Evolutionary conservation across 768 basidiomycete genomes (phyloP), one percentile per base, ranked within the genome.

Genomic region (Leccinum subgranulosum): DNA sequence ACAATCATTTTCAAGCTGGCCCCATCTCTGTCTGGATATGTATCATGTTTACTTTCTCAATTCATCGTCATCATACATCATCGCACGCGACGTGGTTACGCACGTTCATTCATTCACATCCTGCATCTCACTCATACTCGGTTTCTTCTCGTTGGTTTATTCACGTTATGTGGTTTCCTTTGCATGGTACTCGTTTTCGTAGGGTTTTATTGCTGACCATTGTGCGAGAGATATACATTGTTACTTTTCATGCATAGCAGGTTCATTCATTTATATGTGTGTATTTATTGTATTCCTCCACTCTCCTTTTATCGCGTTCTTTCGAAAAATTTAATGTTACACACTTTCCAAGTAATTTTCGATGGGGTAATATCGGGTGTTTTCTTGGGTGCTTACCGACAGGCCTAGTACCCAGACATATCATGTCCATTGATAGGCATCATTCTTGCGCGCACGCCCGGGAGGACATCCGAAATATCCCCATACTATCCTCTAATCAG

Each of bases 61-160:
- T 25, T 51, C 56, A 50, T 54, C 51, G 58, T 55, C 60, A 60
- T 60, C 49, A 56, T 59, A 51, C 67, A 66, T 66, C 59, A 31
- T 50, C 41, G n/a, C 62, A 58, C 54, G 15, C 57, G 34, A 46
- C 64, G 27, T 47, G 34, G 47, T 58, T 41, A 63, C 55, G 21
- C 49, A 55, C 54, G 29, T 60, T 51, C 49, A 58, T 43, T 55
- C 66, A 52, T 55, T 53, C 43, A 49, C 55, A 63, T 60, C 54
- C 51, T 49, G 60, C 66, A 66, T 43, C 41, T 43, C 41, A 43
- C n/a, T 43, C 41, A 43, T 19, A 43, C 41, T 43, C 39, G 33
- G 14, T 34, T 34, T 34, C 33, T 34, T 34, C 14, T 2, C 14
- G 33, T 14, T 39, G 17, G 41, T 43, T 43, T 19, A n/a, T 43